Percentiles rank a stretch among this genome's conserved stretches.
These are phyloP conservation scores for Rosa multiflora DNA, from an alignment of 306 rosid species.

Conservation along the genomic window DNA sequence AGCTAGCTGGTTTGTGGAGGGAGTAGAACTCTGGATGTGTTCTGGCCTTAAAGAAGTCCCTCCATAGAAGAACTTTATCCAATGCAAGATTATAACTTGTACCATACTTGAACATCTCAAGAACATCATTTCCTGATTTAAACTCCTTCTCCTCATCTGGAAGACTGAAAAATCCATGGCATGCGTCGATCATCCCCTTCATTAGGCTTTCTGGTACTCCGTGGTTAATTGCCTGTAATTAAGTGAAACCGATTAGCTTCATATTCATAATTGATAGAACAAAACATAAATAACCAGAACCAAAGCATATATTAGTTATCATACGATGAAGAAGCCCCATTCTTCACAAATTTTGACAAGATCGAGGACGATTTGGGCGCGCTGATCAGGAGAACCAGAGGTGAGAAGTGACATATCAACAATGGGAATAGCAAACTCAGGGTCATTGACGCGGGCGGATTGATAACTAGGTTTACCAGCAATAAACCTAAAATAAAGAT, in stretches of 20 bases:
- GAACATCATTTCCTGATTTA: neutral
- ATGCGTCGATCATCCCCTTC: slow-evolving; percentile 32
- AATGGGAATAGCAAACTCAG: too few species aligned
- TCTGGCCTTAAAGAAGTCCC: neutral
- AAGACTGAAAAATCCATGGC: slow-evolving; percentile 31
- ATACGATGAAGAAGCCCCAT: slow-evolving; percentile 49
- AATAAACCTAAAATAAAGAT: too few species aligned
- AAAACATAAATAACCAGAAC: too few species aligned
- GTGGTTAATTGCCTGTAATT: slow-evolving; percentile 38
- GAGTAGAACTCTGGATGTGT: neutral
- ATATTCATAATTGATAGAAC: too few species aligned
- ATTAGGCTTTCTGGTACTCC: slow-evolving; percentile 39
- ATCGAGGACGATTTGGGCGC: too few species aligned
- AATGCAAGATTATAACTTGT: neutral
- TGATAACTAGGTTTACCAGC: too few species aligned
- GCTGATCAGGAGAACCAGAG: too few species aligned
- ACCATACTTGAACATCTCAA: neutral
- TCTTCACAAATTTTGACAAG: too few species aligned
- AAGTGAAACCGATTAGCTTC: too few species aligned
- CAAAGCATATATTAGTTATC: too few species aligned
- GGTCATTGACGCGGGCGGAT: too few species aligned
- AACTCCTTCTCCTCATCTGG: slow-evolving; percentile 9
- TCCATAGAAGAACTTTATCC: neutral
- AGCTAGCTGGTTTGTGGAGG: neutral
- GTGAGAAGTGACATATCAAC: too few species aligned